Conservation (phyloP, 169 alveolate species). For the Plasmodium yoelii region DNA sequence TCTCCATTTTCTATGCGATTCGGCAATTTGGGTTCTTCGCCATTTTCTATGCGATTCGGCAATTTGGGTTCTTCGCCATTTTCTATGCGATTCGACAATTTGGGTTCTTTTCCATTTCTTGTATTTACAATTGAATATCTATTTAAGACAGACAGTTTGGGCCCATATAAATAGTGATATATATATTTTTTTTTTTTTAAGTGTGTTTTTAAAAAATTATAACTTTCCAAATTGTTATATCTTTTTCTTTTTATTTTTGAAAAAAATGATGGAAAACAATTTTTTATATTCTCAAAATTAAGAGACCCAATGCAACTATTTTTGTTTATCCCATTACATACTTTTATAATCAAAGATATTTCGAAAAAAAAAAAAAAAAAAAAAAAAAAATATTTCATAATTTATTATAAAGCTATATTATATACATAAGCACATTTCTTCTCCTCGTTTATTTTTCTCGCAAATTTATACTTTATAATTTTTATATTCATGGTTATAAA, state of each 20-base stretch:
- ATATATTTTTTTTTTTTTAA: not conserved
- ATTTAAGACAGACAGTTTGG: not conserved
- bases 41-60: not conserved
- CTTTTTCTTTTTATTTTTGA: not conserved
- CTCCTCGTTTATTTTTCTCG: not conserved
- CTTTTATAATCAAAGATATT: slow-evolving; percentile 18
- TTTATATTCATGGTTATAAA: no score
- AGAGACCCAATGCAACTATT: not conserved
- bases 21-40: no score
- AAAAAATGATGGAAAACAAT: slow-evolving; percentile 69
- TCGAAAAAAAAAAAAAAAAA: slow-evolving; percentile 6
- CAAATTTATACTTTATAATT: no score
- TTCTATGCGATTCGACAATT: no score
- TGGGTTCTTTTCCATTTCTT: not conserved
- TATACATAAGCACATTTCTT: not conserved
- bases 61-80: not conserved
- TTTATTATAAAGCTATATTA: slow-evolving; percentile 4
- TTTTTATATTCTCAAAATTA: slow-evolving; percentile 9
- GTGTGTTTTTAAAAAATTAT: not conserved
- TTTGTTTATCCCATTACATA: slow-evolving; percentile 6
- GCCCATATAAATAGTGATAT: not conserved
- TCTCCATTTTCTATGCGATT: no score
- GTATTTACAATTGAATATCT: not conserved
- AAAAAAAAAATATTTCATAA: slow-evolving; percentile 14
- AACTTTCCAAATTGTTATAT: not conserved